Evolutionary conservation across 2,329 filamentous ascomycete genomes (phyloP).

Genomic region (Colletotrichum orbiculare): DNA sequence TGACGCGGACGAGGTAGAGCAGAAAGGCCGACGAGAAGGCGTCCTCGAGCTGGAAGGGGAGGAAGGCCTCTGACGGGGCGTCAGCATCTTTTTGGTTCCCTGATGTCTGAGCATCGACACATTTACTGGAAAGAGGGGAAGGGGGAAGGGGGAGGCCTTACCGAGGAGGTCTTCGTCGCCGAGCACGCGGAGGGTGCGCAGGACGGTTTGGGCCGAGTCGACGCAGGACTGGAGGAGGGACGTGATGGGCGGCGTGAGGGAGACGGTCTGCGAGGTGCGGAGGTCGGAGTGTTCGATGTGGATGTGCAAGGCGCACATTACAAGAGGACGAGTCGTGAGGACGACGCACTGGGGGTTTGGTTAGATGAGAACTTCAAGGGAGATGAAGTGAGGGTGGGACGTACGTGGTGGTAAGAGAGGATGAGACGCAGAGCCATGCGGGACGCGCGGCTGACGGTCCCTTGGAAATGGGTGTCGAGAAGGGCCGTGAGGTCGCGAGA

Average conservation of each 20-base stretch:
- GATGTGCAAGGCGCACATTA: constrained; percentile 43
- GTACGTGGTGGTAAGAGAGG: constrained; percentile 41
- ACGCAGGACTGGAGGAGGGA: constrained; percentile 35
- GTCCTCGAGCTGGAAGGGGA: constrained; percentile 54
- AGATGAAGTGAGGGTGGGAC: fast-evolving
- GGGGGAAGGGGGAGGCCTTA: neutral
- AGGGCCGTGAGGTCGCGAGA: constrained; percentile 33
- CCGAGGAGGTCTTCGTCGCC: constrained; percentile 43
- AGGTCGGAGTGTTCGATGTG: constrained; percentile 36
- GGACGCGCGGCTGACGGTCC: constrained; percentile 34
- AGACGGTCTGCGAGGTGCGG: constrained; percentile 22
- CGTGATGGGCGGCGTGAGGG: constrained; percentile 28
- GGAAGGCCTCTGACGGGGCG: constrained; percentile 44
- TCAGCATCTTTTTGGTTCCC: neutral
- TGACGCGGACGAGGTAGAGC: constrained; percentile 46
- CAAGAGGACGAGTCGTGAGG: constrained; percentile 33
- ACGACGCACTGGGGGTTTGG: constrained; percentile 23
- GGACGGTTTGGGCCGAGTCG: constrained; percentile 36
- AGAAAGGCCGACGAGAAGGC: constrained; percentile 54
- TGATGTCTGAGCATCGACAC: too few relatives aligned
- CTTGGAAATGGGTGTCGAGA: constrained; percentile 35
- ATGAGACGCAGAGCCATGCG: constrained; percentile 36
- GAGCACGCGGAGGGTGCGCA: constrained; percentile 34
- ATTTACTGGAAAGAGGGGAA: neutral
- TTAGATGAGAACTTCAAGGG: neutral